phyloP scores from a whole-genome alignment of 2,329 filamentous ascomycete species.

The Metarhizium album region DNA sequence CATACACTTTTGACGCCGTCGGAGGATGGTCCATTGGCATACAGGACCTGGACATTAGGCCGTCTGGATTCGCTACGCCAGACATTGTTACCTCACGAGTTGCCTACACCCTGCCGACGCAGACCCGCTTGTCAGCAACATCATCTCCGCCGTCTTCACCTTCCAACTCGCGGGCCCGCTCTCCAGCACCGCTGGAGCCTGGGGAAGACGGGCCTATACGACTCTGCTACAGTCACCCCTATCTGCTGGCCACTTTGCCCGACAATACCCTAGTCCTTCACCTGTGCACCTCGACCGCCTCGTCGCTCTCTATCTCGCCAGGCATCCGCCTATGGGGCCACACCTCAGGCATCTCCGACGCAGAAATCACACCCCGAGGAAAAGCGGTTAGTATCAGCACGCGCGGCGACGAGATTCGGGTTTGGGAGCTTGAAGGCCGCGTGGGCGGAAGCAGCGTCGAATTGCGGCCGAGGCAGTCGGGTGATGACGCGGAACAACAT shows the following conservation, averaged over 20 bases:
- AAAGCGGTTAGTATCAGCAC: constrained; percentile 85
- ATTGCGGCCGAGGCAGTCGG: constrained; percentile 30
- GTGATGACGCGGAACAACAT: constrained; percentile 10
- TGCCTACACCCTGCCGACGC: constrained; percentile 24
- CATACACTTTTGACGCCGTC: constrained; percentile 69
- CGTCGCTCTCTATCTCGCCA: constrained; percentile 55
- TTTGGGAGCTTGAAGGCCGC: constrained; percentile 82
- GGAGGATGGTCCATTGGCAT: constrained; percentile 83
- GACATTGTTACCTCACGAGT: constrained; percentile 26
- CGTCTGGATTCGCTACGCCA: constrained; percentile 15
- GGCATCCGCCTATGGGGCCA: constrained; percentile 81
- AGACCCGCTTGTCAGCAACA: constrained; percentile 13
- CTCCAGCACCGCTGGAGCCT: constrained; percentile 5
- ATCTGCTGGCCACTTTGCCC: constrained; percentile 70
- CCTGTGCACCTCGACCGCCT: constrained; percentile 63
- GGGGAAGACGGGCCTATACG: constrained; percentile 41
- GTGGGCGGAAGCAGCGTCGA: constrained; percentile 42
- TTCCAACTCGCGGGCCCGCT: constrained; percentile 6
- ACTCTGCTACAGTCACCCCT: constrained; percentile 68
- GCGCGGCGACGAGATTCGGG: constrained; percentile 65
- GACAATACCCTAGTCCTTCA: constrained; percentile 84
- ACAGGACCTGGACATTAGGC: constrained; percentile 67
- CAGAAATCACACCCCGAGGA: constrained; percentile 72
- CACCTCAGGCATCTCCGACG: constrained; percentile 78
- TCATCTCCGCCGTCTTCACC: constrained; percentile 9